Base-by-base conservation (phyloP, 495 filamentous ascomycete genomes). In the Neurospora intermedia region DNA sequence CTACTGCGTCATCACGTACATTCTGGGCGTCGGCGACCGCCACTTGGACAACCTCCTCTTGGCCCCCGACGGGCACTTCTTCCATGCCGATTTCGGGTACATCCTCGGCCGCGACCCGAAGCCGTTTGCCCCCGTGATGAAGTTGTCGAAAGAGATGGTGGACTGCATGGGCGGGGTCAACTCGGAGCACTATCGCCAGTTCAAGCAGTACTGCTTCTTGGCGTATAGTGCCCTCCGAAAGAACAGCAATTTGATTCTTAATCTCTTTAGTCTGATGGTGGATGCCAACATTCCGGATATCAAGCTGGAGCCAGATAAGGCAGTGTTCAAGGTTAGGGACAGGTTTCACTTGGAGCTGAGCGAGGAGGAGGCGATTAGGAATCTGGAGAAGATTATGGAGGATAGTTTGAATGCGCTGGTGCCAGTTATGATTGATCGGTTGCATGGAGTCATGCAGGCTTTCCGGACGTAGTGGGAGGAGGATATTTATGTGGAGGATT, bases 1-100 rank as follows among this genome's bases (percentile, higher is more conserved):
- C 35, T 99, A 99, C 82, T 98, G 96, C 80, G 96, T 99, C 23
- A 98, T 99, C 78, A 99, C 96, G 0, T 99, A 98, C 82, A 90
- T 99, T 43, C 90, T 99, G n/a, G 96, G 96, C 40, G 96, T 99
- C 39, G 96, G 96, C 48, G 96, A 99, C 79, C 90, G 96, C 0
- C 96, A 99, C 81, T 87, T 98, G 13, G 96, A 99, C 79, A 99
- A 99, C 79, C 88, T 99, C 7, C 90, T 98, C 43, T 87, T 99
- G 10, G 87, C 94, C 0, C 95, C 96, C 15, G 90, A 93, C 76
- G 96, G 92, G 6, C 93, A 95, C 79, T 99, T 99, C 84, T 98
- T 99, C 88, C 96, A 99, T 81, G 93, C 93, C 41, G 96, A 98
- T 78, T 98, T 99, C 76, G 95, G 96, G 43, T 99, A 94, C 83